Base-by-base conservation (phyloP, 2,329 filamentous ascomycete genomes). In the Aschersonia sp. region DNA sequence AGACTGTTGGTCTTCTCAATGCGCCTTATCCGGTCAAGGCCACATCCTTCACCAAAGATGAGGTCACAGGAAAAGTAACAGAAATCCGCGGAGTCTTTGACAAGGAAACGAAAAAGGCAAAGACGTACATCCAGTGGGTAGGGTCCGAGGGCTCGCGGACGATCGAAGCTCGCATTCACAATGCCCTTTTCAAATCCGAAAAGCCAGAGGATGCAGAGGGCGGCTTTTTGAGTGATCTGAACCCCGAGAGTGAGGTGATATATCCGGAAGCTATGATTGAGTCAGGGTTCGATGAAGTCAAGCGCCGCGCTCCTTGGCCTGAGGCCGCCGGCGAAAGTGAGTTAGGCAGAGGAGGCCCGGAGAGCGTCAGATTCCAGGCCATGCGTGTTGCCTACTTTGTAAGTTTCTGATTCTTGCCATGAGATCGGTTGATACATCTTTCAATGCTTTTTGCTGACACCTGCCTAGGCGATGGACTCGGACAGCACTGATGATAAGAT, bases 61-160 rank as follows among this genome's bases (percentile, higher is more conserved):
- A 74, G 45, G 62, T 67, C 1, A 77, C 74, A 4, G 83, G 82
- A 46, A 72, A 74, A 49, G 75, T 90, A 45, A 81, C 72, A 2
- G 76, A 79, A 52, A 77, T 92, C 49, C 73, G 72, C 39, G 83
- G 60, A 22, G 58, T 65, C 1, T 83, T 81, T 47, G 83, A 86
- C 51, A 84, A 83, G 50, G 83, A 86, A 51, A 77, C 73, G 14
- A 80, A 82, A 59, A 77, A 79, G 56, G 79, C 83, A 41, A 90
- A 94, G 68, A 81, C 87, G 1, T 86, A 79, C 59, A 94, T 95
- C 61, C 88, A 95, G 60, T 95, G 90, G 90, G 85, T 95, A 5
- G 79, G 59, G 22, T 60, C 81, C 5, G 77, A 80, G 40, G 81
- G 78, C 1, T 76, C 82, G 0, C 73, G 73, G 11, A 79, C 79